These are phyloP conservation scores for Ailanthus altissimus DNA, from an alignment of 345 rosid genomes.

Conservation along the genomic window DNA sequence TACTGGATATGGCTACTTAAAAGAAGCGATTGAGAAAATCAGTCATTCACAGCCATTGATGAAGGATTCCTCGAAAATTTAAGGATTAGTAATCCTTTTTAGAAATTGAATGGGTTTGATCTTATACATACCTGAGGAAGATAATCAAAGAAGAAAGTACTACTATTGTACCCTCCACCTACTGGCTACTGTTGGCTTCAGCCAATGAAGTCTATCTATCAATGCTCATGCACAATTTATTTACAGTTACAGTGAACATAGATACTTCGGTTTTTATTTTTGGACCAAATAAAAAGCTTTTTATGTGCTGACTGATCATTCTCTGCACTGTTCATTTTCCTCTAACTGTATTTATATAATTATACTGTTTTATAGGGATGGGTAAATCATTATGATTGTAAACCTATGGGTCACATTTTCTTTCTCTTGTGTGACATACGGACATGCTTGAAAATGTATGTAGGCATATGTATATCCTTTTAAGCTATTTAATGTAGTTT, in stretches of 20 bases:
- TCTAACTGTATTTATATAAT: neutral
- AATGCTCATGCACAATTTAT: neutral
- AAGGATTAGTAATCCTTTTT: neutral
- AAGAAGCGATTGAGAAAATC: too few species aligned
- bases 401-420: neutral
- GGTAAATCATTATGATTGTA: neutral
- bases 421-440: neutral
- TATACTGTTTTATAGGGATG: neutral
- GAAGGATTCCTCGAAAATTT: neutral
- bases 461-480: neutral
- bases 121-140: neutral
- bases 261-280: neutral
- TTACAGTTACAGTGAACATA: neutral
- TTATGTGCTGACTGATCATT: neutral
- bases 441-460: neutral
- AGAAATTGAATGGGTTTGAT: neutral
- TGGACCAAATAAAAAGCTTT: neutral
- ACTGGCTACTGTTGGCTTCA: neutral
- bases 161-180: neutral
- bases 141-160: neutral
- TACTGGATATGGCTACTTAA: neutral
- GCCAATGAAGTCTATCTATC: neutral
- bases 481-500: slow-evolving; percentile 13
- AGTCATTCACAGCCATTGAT: neutral
- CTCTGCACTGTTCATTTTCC: neutral